Base-by-base conservation (phyloP, 768 basidiomycete species). In the Suillus subluteus region DNA sequence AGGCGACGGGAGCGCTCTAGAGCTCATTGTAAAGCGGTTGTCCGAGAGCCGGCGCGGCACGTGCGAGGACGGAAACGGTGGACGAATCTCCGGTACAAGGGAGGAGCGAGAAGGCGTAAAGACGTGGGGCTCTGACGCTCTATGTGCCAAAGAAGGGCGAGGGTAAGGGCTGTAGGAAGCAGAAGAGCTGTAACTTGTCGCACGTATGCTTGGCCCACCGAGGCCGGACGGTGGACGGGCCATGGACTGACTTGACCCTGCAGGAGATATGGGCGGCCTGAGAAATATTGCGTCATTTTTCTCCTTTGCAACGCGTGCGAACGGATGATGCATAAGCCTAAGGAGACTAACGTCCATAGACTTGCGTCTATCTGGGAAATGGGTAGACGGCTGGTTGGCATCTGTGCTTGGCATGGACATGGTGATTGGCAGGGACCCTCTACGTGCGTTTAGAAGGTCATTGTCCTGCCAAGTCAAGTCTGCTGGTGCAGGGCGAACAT, bases 341-440 rank as follows among this genome's bases (percentile, higher is more conserved):
- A 84, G 86, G 32, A 85, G 76, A 62, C 70, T 86, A 75, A 69
- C 79, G 74, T 73, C 86, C 72, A 77, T 73, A 76, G 67, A 82
- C 74, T 66, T 78, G 67, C 58, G 80, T 75, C 68, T 81, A 76
- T 73, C 80, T 71, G 66, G 81, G 75, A 72, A 64, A 72, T 77
- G 40, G 70, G 73, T 32, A 66, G 75, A 68, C 72, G 79, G 66
- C 58, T 70, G 83, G 78, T 32, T 78, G 78, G 73, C 80, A 80
- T 71, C 69, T 64, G 71, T 65, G 3, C 65, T 69, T 15, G 63
- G 23, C 59, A 62, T 43, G 40, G 75, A 71, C 70, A 77, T 75
- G 46, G 73, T 70, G 23, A 76, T 79, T 37, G 88, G 89, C 40
- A 89, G 80, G 4, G 88, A 90, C 21, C 87, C 85, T 41, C 88